Percentiles rank a stretch among this genome's conserved stretches.
Evolutionary conservation across 208 protist genomes (phyloP).

Genomic region (Acanthamoeba pearcei): DNA sequence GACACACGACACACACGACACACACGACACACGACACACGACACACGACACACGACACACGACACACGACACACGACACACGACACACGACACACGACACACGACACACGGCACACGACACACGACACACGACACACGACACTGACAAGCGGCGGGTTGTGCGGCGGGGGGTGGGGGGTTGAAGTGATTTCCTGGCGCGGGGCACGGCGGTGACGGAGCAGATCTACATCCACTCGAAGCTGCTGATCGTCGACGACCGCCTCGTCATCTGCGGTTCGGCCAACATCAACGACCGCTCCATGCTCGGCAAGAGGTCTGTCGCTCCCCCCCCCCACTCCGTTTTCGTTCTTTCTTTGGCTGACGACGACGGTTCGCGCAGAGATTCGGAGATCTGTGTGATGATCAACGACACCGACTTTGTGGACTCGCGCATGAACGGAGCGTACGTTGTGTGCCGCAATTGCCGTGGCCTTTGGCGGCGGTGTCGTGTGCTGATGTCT

Average conservation of each 20-base stretch:
- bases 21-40: neutral
- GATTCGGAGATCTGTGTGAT: slow-evolving; percentile 81
- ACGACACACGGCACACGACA: too few relatives aligned
- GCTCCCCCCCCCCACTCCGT: neutral
- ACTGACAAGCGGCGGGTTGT: too few relatives aligned
- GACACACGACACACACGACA: neutral
- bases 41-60: neutral
- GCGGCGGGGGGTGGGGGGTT: too few relatives aligned
- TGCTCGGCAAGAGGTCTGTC: slow-evolving; percentile 61
- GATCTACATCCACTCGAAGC: slow-evolving; percentile 84
- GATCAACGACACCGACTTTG: slow-evolving; percentile 74
- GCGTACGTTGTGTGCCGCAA: neutral
- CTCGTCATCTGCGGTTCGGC: slow-evolving; percentile 81
- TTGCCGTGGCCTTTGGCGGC: too few relatives aligned
- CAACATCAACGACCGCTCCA: slow-evolving; percentile 84
- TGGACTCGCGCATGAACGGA: slow-evolving; percentile 77
- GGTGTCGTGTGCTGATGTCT: neutral
- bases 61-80: too few relatives aligned
- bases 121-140: too few relatives aligned
- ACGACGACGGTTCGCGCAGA: neutral
- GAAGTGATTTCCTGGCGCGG: slow-evolving; percentile 36
- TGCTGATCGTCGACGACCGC: slow-evolving; percentile 84
- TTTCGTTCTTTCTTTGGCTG: neutral
- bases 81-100: too few relatives aligned
- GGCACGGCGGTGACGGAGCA: slow-evolving; percentile 79